A percentile compares a stretch with the other conserved stretches of the same genome.
These are phyloP conservation scores for Colletotrichum abscissum DNA, from an alignment of 2,329 filamentous ascomycete genomes.

Conservation along the genomic window DNA sequence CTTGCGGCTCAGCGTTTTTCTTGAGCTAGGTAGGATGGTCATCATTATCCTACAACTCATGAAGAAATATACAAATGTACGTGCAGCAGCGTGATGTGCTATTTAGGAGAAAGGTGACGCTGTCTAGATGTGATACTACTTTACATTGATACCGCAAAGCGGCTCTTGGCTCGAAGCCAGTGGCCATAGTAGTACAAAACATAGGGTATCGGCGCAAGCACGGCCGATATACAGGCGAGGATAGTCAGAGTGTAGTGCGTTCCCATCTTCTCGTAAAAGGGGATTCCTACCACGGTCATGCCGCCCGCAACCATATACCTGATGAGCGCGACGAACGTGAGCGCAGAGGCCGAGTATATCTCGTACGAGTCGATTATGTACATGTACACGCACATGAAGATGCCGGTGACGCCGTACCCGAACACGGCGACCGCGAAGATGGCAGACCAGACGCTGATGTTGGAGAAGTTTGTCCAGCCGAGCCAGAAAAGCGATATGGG, in stretches of 20 bases:
- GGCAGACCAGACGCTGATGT: conserved; percentile 56
- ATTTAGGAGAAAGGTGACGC: not conserved
- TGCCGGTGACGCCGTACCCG: conserved; percentile 57
- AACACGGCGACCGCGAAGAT: conserved; percentile 55
- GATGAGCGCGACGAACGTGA: conserved; percentile 45
- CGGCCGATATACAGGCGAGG: conserved; percentile 42
- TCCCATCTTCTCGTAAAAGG: conserved; percentile 47
- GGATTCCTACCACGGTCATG: conserved; percentile 48
- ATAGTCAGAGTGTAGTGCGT: conserved; percentile 48
- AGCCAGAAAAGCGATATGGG: conserved; percentile 63
- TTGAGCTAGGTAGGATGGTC: too few relatives aligned
- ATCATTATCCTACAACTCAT: too few relatives aligned
- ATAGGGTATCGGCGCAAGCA: conserved; percentile 45
- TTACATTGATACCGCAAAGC: conserved; percentile 15
- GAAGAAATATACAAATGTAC: too few relatives aligned
- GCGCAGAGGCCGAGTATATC: conserved; percentile 46
- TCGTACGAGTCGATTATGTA: conserved; percentile 50
- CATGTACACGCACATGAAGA: conserved; percentile 48
- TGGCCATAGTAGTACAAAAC: conserved; percentile 41
- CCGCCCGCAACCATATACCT: conserved; percentile 47
- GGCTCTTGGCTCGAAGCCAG: conserved; percentile 22
- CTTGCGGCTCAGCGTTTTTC: too few relatives aligned
- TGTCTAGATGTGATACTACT: not conserved
- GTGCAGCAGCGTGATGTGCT: not conserved
- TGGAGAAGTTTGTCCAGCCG: conserved; percentile 56